Evolutionary conservation across 1,284 basidiomycete species (phyloP).

Genomic region (Ceratorhiza oryzae-sativae): DNA sequence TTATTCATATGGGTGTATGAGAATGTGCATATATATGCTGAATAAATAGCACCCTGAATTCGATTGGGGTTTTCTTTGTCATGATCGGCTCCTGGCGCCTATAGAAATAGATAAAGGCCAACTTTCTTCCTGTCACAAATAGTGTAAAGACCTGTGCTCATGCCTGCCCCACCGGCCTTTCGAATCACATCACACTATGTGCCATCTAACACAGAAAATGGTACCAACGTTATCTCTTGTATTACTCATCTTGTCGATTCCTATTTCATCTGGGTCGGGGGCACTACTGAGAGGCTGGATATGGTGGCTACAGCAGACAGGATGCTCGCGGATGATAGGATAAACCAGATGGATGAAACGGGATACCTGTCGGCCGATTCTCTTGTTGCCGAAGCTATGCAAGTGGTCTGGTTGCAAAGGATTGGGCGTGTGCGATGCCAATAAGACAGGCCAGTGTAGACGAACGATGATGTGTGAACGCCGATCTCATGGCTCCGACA

Average conservation of each 20-base stretch:
- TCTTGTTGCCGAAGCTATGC: slow-evolving; percentile 58
- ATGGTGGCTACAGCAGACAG: neutral
- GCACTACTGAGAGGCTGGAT: slow-evolving; percentile 49
- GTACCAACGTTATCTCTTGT: slow-evolving; percentile 67
- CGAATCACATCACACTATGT: slow-evolving; percentile 35
- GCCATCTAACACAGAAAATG: slow-evolving; percentile 15
- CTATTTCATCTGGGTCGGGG: slow-evolving; percentile 84
- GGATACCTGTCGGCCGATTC: slow-evolving; percentile 51
- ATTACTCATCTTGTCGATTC: slow-evolving; percentile 73
- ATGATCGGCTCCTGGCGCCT: too few relatives aligned
- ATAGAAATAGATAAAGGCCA: too few relatives aligned
- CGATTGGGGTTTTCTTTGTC: too few relatives aligned
- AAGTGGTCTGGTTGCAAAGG: slow-evolving; percentile 67
- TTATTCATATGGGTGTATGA: too few relatives aligned
- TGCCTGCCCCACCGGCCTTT: neutral
- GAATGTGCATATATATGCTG: too few relatives aligned
- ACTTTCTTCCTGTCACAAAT: too few relatives aligned
- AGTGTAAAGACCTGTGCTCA: too few relatives aligned
- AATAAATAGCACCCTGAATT: too few relatives aligned
- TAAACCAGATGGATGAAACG: neutral
- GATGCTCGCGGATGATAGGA: slow-evolving; percentile 27
- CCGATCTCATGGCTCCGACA: slow-evolving; percentile 42
- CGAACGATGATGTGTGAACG: neutral
- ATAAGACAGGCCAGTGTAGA: slow-evolving; percentile 53
- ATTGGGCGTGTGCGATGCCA: slow-evolving; percentile 90